Evolutionary conservation across 257 asterid genomes (phyloP).

Genomic region (Ajuga chamaepitys): DNA sequence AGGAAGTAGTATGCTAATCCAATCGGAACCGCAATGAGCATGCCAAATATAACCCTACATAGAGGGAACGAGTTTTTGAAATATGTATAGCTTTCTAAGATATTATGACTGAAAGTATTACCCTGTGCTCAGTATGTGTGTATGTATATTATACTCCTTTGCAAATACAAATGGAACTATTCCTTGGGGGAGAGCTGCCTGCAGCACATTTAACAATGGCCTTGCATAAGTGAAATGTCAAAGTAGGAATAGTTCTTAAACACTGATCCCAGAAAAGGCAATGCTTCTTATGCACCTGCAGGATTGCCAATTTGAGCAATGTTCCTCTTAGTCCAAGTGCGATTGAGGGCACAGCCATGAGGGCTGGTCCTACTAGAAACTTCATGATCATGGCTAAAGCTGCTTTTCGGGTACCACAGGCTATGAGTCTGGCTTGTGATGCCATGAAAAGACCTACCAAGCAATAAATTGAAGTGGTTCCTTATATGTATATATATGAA

Average conservation of each 20-base stretch:
- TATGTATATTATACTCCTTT: slow-evolving; percentile 73
- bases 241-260: background rate
- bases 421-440: slow-evolving; percentile 60
- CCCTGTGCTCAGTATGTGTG: slow-evolving; percentile 88
- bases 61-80: slow-evolving; percentile 13
- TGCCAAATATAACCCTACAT: slow-evolving; percentile 69
- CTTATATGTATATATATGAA: slow-evolving; percentile 1
- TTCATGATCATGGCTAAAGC: slow-evolving; percentile 56
- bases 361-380: slow-evolving; percentile 61
- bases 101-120: slow-evolving; percentile 21
- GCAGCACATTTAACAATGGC: slow-evolving; percentile 20
- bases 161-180: slow-evolving; percentile 93
- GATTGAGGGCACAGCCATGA: slow-evolving; percentile 67
- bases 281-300: slow-evolving; percentile 49
- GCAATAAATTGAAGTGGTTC: slow-evolving; percentile 14
- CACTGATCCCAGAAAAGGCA: background rate
- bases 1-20: slow-evolving; percentile 72
- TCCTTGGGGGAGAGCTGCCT: slow-evolving; percentile 99
- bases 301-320: slow-evolving; percentile 59
- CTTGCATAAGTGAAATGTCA: background rate
- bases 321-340: slow-evolving; percentile 63
- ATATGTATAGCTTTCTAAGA: background rate
- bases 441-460: slow-evolving; percentile 82
- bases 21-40: slow-evolving; percentile 66
- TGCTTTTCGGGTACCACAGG: slow-evolving; percentile 69